These are phyloP conservation scores for Wallemia mellicola DNA, from an alignment of 1,284 basidiomycete species.

Conservation along the genomic window DNA sequence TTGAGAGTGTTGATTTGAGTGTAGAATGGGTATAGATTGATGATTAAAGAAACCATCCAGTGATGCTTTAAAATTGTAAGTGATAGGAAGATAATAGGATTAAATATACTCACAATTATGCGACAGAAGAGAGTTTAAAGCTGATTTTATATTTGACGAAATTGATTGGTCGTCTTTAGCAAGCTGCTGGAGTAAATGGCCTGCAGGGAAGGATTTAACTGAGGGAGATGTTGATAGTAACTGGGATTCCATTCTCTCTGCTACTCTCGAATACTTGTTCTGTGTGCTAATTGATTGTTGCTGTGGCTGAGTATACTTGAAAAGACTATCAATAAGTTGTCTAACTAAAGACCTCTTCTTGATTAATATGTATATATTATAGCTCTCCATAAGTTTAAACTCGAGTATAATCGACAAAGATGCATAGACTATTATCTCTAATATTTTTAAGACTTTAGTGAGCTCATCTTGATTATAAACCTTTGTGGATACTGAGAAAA, in stretches of 20 bases:
- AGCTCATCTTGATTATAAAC: neutral
- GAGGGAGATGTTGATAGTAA: neutral
- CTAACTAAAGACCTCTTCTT: neutral
- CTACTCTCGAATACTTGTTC: neutral
- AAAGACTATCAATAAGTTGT: neutral
- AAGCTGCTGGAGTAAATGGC: neutral
- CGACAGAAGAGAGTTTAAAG: neutral
- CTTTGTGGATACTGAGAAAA: neutral
- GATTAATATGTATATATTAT: neutral
- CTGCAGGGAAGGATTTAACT: neutral
- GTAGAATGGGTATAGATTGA: neutral
- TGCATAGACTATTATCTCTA: neutral
- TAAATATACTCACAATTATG: neutral
- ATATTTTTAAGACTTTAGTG: neutral
- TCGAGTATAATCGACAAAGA: neutral
- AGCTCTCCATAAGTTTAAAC: neutral
- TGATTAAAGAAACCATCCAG: neutral
- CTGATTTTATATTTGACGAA: neutral
- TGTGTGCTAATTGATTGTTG: neutral
- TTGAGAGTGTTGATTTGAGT: neutral
- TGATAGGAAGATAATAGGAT: neutral
- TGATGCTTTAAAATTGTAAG: neutral
- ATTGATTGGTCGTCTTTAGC: neutral
- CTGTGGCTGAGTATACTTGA: slow-evolving; percentile 1
- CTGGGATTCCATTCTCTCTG: neutral